A percentile compares a stretch with the other conserved stretches of the same genome.
Conservation (phyloP, 2,329 filamentous ascomycete species). For the Venturia carpophila region DNA sequence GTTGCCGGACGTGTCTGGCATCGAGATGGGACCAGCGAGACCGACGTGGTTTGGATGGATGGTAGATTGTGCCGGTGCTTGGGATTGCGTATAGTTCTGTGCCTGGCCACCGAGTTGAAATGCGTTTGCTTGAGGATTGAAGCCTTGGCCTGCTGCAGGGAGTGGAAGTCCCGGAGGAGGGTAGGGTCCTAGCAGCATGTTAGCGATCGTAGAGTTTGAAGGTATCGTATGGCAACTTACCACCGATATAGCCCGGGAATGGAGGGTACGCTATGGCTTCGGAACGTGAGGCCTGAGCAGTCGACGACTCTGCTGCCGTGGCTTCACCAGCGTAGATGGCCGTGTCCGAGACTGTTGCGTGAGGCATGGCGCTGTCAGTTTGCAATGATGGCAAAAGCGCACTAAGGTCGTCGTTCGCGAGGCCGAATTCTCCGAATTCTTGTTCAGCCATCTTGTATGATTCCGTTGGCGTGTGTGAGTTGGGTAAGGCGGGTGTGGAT, state of each 20-base stretch:
- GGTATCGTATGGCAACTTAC: background rate
- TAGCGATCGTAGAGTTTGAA: background rate
- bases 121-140: conserved; percentile 13
- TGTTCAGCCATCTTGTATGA: background rate
- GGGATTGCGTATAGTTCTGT: background rate
- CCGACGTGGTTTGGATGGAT: background rate
- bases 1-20: background rate
- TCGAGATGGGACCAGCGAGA: background rate
- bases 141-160: background rate
- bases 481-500: too few relatives aligned
- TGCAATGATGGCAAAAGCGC: background rate
- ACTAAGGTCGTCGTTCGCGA: background rate
- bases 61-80: background rate
- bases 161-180: background rate
- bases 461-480: background rate
- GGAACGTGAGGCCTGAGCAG: background rate
- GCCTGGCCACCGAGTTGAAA: background rate
- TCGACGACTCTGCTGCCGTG: background rate
- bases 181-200: background rate
- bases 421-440: background rate
- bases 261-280: background rate
- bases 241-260: background rate
- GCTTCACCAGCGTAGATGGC: background rate
- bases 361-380: background rate
- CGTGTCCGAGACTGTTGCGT: background rate